Base-by-base conservation (phyloP, 495 filamentous ascomycete species). In the Penicillium crystallinum region DNA sequence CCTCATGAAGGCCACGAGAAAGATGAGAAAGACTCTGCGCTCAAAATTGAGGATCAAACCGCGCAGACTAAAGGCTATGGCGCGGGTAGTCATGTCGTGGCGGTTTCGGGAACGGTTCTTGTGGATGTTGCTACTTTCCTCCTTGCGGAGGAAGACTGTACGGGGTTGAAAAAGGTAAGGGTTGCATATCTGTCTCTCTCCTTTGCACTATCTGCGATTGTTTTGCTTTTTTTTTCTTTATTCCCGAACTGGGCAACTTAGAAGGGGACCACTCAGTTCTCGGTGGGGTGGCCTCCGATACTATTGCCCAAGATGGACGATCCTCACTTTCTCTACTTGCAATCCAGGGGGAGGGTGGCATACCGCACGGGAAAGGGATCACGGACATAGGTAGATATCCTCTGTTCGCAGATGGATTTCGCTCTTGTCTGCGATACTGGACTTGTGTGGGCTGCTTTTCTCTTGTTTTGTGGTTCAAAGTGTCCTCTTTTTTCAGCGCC, bases 71-170 rank as follows among this genome's bases (percentile, higher is more conserved):
- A 87, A 62, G 90, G 86, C 0, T 95, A 93, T 64, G 86, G 86
- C 18, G 87, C 90, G 11, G 78, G 79, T 21, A 89, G 84, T 49
- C 76, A 73, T 49, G 80, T 95, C 42, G 68, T 78, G 14, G 85
- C 90, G 2, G 73, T 74, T 17, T 12, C 75, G 6, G 81, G 81
- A 2, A 78, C 84, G 31, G 88, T 89, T 0, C 84, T 97, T 54
- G 84, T 97, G 38, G 90, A 92, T 56, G 71, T 88, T 34, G 81
- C 81, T n/a, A 86, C 83, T 35, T 82, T 97, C 47, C 66, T 95
- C 8, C 65, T 97, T 27, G 64, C 77, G 0, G 72, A 83, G 34
- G 57, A 58, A 1, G 86, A 97, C 61, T 91, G 87, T 58, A 58
- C 46, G 5, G 75, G 74, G 21, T 56, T 86, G 44, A 65, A 64